phyloP scores from a whole-genome alignment of 2,329 filamentous ascomycete species.

The Lizonia empirigonia region DNA sequence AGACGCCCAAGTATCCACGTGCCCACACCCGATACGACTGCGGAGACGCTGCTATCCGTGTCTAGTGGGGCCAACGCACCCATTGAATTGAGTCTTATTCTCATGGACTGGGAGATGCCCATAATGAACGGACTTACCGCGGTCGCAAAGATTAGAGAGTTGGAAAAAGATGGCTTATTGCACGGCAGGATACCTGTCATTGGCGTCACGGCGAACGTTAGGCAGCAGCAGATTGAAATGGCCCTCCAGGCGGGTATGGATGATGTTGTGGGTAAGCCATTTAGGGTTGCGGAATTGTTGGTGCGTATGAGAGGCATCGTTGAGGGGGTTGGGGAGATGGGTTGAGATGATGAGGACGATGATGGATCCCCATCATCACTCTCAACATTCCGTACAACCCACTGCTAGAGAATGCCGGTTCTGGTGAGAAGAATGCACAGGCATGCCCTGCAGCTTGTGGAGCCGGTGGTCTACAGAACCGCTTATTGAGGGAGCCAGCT shows the following conservation, averaged over 20 bases:
- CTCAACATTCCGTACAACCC: not conserved
- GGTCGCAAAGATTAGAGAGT: slow-evolving; percentile 33
- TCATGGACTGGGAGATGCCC: slow-evolving; percentile 47
- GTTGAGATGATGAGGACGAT: not conserved
- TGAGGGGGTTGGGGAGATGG: slow-evolving; percentile 2
- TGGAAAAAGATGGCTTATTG: slow-evolving; percentile 31
- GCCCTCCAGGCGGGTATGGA: slow-evolving; percentile 45
- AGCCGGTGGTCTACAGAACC: too few relatives aligned
- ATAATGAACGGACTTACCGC: slow-evolving; percentile 41
- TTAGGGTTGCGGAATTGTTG: slow-evolving; percentile 49
- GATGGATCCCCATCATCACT: not conserved
- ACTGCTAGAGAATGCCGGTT: not conserved
- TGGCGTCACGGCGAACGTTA: slow-evolving; percentile 45
- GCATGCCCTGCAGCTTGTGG: not conserved
- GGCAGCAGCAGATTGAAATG: slow-evolving; percentile 37
- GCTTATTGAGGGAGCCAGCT: too few relatives aligned
- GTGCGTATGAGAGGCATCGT: slow-evolving; percentile 27
- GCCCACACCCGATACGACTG: slow-evolving; percentile 4
- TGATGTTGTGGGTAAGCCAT: slow-evolving; percentile 77
- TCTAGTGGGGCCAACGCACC: not conserved
- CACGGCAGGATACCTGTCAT: slow-evolving; percentile 36
- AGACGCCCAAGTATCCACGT: slow-evolving; percentile 57
- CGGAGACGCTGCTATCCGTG: slow-evolving; percentile 1
- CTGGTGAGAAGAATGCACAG: not conserved
- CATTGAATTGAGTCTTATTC: slow-evolving; percentile 28